Conservation (phyloP, 2,329 filamentous ascomycete species). For the Aspergillus sp. region DNA sequence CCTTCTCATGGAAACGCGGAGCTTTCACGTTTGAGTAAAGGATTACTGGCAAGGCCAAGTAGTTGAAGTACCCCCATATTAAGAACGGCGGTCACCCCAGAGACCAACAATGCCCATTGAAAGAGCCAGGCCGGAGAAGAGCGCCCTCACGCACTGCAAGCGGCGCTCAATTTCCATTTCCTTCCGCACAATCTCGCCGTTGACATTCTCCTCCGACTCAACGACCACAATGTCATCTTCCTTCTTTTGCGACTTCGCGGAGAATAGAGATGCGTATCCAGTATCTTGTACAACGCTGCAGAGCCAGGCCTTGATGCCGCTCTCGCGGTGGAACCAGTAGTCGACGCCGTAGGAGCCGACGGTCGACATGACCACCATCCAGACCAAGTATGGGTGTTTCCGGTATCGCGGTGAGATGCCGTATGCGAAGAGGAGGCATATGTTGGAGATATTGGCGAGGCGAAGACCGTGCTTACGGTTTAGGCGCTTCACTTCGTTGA, state of each 20-base stretch:
- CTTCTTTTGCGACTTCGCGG: slow-evolving; percentile 23
- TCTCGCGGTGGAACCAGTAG: slow-evolving; percentile 69
- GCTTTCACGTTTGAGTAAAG: background rate
- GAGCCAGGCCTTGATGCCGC: slow-evolving; percentile 45
- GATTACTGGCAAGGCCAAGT: background rate
- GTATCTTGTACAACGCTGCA: slow-evolving; percentile 45
- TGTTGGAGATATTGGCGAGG: slow-evolving; percentile 67
- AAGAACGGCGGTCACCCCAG: slow-evolving; percentile 43
- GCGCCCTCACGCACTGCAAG: slow-evolving; percentile 38
- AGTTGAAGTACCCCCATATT: background rate
- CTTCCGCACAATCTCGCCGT: slow-evolving; percentile 46
- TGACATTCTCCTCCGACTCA: slow-evolving; percentile 41
- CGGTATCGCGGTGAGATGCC: slow-evolving; percentile 69
- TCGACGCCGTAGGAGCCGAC: slow-evolving; percentile 57
- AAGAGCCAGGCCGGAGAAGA: slow-evolving; percentile 43
- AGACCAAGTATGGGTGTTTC: slow-evolving; percentile 87
- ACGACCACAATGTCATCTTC: slow-evolving; percentile 40
- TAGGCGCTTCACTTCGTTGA: slow-evolving; percentile 64
- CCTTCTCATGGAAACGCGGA: background rate
- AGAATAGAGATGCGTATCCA: slow-evolving; percentile 19
- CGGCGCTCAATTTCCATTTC: slow-evolving; percentile 45
- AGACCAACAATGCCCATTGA: slow-evolving; percentile 49
- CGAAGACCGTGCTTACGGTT: slow-evolving; percentile 65
- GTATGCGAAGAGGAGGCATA: slow-evolving; percentile 76
- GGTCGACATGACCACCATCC: slow-evolving; percentile 68